These are phyloP conservation scores for Candida ulmi DNA, from an alignment of 805 yeast species.

Conservation along the genomic window DNA sequence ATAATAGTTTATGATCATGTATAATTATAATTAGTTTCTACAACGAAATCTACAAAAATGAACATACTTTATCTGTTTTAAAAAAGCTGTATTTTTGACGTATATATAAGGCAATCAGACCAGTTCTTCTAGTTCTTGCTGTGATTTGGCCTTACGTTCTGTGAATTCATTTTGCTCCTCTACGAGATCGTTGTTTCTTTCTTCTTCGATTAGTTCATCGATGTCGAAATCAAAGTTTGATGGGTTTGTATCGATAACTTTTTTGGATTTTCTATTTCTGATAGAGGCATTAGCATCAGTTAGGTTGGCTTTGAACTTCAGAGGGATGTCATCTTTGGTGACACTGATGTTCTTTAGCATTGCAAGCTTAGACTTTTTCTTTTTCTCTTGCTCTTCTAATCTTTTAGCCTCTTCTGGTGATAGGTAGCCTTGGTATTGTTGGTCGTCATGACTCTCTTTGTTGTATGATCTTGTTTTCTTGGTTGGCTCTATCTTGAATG, in stretches of 20 bases:
- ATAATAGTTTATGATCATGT: not conserved
- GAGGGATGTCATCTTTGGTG: constrained; percentile 18
- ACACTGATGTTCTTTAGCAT: constrained; percentile 12
- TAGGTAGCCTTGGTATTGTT: constrained; percentile 12
- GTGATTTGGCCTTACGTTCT: constrained; percentile 10
- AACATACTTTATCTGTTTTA: too few relatives aligned
- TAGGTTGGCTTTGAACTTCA: constrained; percentile 12
- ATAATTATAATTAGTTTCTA: not conserved
- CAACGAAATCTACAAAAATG: too few relatives aligned
- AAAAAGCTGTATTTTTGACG: too few relatives aligned
- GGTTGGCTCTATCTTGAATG: constrained; percentile 29
- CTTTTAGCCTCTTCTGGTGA: constrained; percentile 20
- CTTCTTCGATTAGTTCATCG: constrained; percentile 21
- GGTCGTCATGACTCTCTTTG: not conserved
- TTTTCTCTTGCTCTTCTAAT: constrained; percentile 5
- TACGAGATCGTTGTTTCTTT: constrained; percentile 8
- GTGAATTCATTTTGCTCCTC: constrained; percentile 12
- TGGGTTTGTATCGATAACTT: constrained; percentile 12
- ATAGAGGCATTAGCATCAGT: not conserved
- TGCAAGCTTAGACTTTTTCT: constrained; percentile 7
- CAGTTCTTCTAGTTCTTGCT: constrained; percentile 16
- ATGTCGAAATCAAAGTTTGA: constrained; percentile 22
- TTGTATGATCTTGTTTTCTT: not conserved
- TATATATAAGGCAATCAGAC: constrained; percentile 7
- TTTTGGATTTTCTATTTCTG: constrained; percentile 16